Evolutionary conservation across 257 asterid genomes (phyloP).

Genomic region (Coffea eugenioides): DNA sequence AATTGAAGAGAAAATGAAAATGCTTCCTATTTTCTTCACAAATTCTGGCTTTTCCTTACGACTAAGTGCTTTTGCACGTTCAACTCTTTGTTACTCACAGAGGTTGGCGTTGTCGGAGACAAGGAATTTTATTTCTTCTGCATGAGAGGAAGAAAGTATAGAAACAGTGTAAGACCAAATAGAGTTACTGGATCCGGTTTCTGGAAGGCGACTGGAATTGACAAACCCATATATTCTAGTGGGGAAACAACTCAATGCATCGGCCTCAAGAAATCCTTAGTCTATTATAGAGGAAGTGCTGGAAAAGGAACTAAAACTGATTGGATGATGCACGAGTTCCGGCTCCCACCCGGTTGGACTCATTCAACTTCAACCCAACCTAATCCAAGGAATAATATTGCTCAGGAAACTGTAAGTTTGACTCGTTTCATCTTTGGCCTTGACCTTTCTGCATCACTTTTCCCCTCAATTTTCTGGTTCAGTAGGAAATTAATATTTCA

Average conservation of each 20-base stretch:
- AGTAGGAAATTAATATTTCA: too few relatives aligned
- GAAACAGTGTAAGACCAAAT: constrained; percentile 70
- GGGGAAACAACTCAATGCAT: constrained; percentile 4
- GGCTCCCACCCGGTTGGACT: constrained; percentile 26
- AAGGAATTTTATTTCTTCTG: constrained; percentile 74
- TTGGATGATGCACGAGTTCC: constrained; percentile 42
- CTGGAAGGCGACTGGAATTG: constrained; percentile 76
- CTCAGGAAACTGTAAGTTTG: background rate
- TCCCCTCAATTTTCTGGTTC: too few relatives aligned
- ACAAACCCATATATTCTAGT: background rate
- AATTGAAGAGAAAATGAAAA: too few relatives aligned
- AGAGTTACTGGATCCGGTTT: constrained; percentile 73
- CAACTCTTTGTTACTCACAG: constrained; percentile 21
- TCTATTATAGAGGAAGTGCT: constrained; percentile 29
- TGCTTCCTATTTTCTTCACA: background rate
- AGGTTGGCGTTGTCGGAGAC: constrained; percentile 47
- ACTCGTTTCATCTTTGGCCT: background rate
- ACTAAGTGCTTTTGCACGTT: background rate
- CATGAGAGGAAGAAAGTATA: constrained; percentile 71
- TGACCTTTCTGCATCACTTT: background rate
- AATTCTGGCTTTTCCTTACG: background rate
- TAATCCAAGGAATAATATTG: background rate
- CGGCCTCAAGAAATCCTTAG: constrained; percentile 35
- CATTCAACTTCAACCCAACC: constrained; percentile 7
- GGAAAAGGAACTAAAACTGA: constrained; percentile 36